Conservation (phyloP, 1,284 basidiomycete species). For the Puccinia coronata region DNA sequence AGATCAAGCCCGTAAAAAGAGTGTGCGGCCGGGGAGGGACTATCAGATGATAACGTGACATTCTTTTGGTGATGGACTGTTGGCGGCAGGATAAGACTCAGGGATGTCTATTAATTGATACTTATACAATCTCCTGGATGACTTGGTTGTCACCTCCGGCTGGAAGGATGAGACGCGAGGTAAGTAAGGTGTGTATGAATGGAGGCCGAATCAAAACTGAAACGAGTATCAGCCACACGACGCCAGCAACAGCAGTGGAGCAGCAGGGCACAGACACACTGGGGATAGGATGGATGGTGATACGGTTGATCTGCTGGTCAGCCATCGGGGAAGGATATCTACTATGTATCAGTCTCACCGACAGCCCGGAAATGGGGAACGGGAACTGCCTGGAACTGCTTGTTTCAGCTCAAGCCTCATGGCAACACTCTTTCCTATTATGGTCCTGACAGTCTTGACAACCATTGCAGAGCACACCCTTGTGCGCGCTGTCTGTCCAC, state of each 20-base stretch:
- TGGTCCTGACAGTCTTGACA: too few species aligned
- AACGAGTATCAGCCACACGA: slow-evolving; percentile 7
- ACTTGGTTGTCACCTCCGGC: not conserved
- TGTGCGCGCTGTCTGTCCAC: too few species aligned
- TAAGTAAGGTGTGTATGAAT: slow-evolving; percentile 1
- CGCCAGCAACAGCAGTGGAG: not conserved
- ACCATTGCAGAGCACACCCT: too few species aligned
- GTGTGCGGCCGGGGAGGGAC: slow-evolving; percentile 1
- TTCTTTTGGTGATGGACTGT: not conserved
- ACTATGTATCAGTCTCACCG: too few species aligned
- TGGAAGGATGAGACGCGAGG: not conserved
- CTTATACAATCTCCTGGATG: not conserved
- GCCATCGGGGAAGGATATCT: not conserved
- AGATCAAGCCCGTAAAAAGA: slow-evolving; percentile 2
- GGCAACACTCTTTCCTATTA: not conserved
- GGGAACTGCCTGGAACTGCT: too few species aligned
- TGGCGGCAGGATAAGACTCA: not conserved
- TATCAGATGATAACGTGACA: not conserved
- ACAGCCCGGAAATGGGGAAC: not conserved
- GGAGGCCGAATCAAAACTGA: not conserved
- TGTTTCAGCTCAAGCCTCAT: slow-evolving; percentile 20
- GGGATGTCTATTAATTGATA: not conserved
- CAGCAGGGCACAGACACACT: not conserved
- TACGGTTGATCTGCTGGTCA: not conserved
- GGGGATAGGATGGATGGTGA: not conserved